Conservation (phyloP, 202 grass and related monocot genomes). For the Dendrocalamus latiflorus region DNA sequence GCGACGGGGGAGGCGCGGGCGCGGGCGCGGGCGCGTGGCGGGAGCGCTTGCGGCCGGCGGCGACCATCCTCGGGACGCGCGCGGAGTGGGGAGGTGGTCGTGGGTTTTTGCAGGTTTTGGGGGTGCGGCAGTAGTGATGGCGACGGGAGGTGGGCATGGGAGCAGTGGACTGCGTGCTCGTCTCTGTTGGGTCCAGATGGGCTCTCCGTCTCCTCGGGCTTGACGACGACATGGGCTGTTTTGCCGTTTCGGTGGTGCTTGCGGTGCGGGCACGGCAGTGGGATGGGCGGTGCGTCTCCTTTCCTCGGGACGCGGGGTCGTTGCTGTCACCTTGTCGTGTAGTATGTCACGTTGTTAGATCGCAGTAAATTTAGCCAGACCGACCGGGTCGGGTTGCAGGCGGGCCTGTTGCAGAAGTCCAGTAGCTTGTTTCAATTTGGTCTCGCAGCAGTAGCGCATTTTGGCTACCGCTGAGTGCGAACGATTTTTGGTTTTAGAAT, state of each 20-base stretch:
- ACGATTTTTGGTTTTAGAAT: too few species aligned
- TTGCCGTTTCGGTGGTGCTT: background rate
- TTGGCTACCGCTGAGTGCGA: accelerated
- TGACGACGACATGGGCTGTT: slow-evolving; percentile 34
- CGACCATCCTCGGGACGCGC: slow-evolving; percentile 22
- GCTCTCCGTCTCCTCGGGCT: slow-evolving; percentile 19
- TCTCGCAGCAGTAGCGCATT: background rate
- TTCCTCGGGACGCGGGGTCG: slow-evolving; percentile 13
- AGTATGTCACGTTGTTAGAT: background rate
- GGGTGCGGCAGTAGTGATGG: slow-evolving; percentile 11
- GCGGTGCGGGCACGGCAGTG: background rate
- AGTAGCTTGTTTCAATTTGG: background rate
- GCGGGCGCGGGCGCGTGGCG: slow-evolving; percentile 1
- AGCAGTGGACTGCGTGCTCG: background rate
- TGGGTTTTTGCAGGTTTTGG: background rate
- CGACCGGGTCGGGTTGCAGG: background rate
- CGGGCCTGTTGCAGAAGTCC: background rate
- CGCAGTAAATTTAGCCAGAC: background rate
- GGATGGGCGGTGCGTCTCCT: background rate
- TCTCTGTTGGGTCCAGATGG: slow-evolving; percentile 11
- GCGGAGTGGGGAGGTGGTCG: background rate
- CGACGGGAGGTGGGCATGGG: slow-evolving; percentile 18
- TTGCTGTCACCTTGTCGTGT: slow-evolving; percentile 2
- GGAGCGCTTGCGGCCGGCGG: slow-evolving; percentile 35
- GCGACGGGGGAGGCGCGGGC: background rate